These are phyloP conservation scores for Tylopilus subfusipes DNA, from an alignment of 768 basidiomycete species.

Conservation along the genomic window DNA sequence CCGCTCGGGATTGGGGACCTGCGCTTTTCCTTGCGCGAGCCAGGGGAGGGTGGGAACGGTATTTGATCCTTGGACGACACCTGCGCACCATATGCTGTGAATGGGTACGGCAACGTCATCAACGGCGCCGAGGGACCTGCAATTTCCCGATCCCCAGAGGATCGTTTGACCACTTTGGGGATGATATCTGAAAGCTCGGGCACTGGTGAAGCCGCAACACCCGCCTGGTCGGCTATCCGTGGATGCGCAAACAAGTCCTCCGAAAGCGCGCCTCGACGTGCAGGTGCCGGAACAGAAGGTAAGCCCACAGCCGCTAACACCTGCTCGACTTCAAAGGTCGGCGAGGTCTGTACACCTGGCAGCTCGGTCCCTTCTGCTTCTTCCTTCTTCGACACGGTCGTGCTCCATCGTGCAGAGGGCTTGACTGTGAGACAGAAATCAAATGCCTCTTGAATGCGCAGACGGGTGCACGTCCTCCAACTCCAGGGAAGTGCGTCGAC, in stretches of 20 bases:
- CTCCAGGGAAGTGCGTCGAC: conserved; percentile 63
- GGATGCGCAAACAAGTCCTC: conserved; percentile 65
- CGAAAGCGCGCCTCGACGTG: conserved; percentile 55
- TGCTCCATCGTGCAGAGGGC: conserved; percentile 34
- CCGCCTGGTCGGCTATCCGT: conserved; percentile 24
- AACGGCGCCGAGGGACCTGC: conserved; percentile 41
- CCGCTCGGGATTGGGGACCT: conserved; percentile 27
- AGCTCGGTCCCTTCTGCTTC: conserved; percentile 21
- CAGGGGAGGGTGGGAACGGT: conserved; percentile 71
- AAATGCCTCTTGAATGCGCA: conserved; percentile 73
- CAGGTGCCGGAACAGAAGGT: conserved; percentile 47
- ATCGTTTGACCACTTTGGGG: conserved; percentile 44
- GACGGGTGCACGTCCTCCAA: conserved; percentile 70
- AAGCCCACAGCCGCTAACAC: conserved; percentile 57
- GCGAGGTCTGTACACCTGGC: conserved; percentile 30
- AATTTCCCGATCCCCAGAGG: conserved; percentile 45
- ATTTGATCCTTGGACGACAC: conserved; percentile 61
- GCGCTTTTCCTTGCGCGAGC: conserved; percentile 39
- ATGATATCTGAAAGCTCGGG: conserved; percentile 40
- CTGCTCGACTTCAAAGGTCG: conserved; percentile 49
- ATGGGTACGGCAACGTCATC: conserved; percentile 66
- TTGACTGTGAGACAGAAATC: conserved; percentile 68
- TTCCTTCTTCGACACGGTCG: conserved; percentile 32
- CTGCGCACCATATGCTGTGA: conserved; percentile 58
- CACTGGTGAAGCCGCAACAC: conserved; percentile 18